A percentile compares a stretch with the other conserved stretches of the same genome.
Conservation (phyloP, 2,329 filamentous ascomycete species). For the Colletotrichum sp. region DNA sequence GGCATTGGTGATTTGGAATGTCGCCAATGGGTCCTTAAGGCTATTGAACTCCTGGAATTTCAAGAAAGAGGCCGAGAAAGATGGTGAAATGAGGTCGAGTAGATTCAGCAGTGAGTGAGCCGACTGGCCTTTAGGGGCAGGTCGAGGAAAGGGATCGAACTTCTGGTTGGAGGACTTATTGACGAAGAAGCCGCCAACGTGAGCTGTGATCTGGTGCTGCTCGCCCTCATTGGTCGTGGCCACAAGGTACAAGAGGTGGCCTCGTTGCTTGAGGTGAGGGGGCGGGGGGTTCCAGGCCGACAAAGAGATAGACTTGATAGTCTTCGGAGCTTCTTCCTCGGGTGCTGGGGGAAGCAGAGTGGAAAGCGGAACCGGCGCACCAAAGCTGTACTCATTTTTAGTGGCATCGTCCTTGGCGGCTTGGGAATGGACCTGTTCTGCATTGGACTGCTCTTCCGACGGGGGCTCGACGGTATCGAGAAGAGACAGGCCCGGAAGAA, state of each 20-base stretch:
- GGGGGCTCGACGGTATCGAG: slow-evolving; percentile 76
- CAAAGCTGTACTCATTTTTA: slow-evolving; percentile 79
- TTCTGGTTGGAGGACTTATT: slow-evolving; percentile 96
- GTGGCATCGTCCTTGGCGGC: slow-evolving; percentile 21
- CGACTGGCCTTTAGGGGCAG: slow-evolving; percentile 76
- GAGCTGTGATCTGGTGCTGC: slow-evolving; percentile 90
- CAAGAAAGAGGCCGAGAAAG: slow-evolving; percentile 78
- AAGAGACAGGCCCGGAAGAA: slow-evolving; percentile 83
- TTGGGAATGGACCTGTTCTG: slow-evolving; percentile 43
- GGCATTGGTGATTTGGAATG: slow-evolving; percentile 94
- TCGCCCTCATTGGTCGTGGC: slow-evolving; percentile 94
- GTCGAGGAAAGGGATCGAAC: slow-evolving; percentile 87
- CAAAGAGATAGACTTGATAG: slow-evolving; percentile 85
- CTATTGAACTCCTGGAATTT: slow-evolving; percentile 85
- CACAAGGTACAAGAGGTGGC: slow-evolving; percentile 89
- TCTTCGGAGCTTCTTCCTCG: slow-evolving; percentile 78
- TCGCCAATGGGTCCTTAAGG: slow-evolving; percentile 84
- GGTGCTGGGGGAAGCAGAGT: slow-evolving; percentile 70
- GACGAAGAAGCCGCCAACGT: slow-evolving; percentile 94
- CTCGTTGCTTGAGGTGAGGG: slow-evolving; percentile 86
- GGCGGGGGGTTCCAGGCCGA: slow-evolving; percentile 98
- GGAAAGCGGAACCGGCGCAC: slow-evolving; percentile 69
- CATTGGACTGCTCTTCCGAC: slow-evolving; percentile 41
- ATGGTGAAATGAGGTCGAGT: slow-evolving; percentile 79
- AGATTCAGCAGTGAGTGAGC: slow-evolving; percentile 88